Evolutionary conservation across 768 basidiomycete genomes (phyloP), one percentile per base, ranked within the genome.

Genomic region (Agrocybe praecox): DNA sequence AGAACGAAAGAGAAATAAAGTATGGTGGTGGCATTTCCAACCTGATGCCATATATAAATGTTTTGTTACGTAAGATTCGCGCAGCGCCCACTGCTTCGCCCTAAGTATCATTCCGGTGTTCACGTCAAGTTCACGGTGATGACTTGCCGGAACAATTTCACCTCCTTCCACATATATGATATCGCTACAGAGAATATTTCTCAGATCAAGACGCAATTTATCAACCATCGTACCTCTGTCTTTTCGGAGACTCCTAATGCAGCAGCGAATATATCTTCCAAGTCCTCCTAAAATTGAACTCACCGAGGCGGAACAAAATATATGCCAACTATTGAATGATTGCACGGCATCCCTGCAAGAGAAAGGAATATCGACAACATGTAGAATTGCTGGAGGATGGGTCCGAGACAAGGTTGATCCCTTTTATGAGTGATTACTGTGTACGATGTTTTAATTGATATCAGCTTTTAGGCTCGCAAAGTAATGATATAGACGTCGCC

Each of bases 331-430:
- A n/a, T 80, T 98, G 52, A 87, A 96, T 67, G 86, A 88, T 56
- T 97, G 90, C 68, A 84, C 88, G 6, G 72, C 69, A 14, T 74
- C 82, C 61, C 74, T 89, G 62, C 80, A 77, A 54, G 76, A 81
- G 32, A 78, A 84, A 49, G 80, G 78, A 10, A 76, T 85, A 19
- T 70, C 72, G 5, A 87, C 85, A 0, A 80, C 84, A 1, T 96
- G 96, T 69, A 82, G 97, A 62, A 92, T 99, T 46, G 97, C 95
- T 11, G 97, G 97, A 17, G 97, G 97, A 18, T 99, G 97, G 97
- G 97, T 98, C 45, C 80, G 97, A 66, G 97, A 99, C 72, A 99
- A 99, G 88, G 96, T 95, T 53, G 69, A 62, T 66, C 11, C 21
- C n/a, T 45, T 21, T 36, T 26, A 24, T 29, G 6, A 40, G 29